Evolutionary conservation across 2,329 filamentous ascomycete species (phyloP).

Genomic region (Cladobotryum mycophilum): DNA sequence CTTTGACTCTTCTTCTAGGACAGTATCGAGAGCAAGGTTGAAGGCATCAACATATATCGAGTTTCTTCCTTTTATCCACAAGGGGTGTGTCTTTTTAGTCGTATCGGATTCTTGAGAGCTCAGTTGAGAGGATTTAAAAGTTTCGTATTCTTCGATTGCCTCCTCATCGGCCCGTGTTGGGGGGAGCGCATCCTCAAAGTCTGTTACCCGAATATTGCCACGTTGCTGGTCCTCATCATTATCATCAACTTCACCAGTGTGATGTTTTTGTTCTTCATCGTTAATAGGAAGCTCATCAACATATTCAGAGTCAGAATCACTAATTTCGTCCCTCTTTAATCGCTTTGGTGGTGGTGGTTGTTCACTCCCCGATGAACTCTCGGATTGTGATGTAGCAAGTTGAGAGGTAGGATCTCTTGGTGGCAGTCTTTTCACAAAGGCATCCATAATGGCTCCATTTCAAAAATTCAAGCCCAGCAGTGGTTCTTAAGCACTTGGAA

Average conservation of each 20-base stretch:
- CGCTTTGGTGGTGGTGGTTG: constrained; percentile 22
- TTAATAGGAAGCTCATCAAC: constrained; percentile 8
- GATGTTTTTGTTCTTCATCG: neutral
- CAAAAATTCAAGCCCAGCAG: neutral
- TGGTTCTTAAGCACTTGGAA: neutral
- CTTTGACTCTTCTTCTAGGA: constrained; percentile 81
- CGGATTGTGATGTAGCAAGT: neutral
- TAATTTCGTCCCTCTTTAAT: constrained; percentile 22
- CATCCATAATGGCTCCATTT: constrained; percentile 28
- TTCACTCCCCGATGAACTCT: neutral
- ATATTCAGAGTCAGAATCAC: constrained; percentile 17
- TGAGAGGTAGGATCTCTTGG: constrained; percentile 10
- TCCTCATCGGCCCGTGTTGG: constrained; percentile 59
- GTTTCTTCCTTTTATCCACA: constrained; percentile 69
- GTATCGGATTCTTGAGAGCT: constrained; percentile 30
- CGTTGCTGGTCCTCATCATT: neutral
- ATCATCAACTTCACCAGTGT: neutral
- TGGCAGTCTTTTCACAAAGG: constrained; percentile 29
- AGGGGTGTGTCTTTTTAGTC: constrained; percentile 32
- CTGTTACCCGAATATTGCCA: constrained; percentile 18
- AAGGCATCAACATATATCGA: constrained; percentile 98
- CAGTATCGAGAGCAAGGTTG: constrained; percentile 83
- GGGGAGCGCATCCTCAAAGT: constrained; percentile 55
- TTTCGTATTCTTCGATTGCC: constrained; percentile 75
- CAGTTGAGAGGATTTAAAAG: constrained; percentile 52